Evolutionary conservation across 805 yeast species (phyloP).

Genomic region (Pichia heedii): DNA sequence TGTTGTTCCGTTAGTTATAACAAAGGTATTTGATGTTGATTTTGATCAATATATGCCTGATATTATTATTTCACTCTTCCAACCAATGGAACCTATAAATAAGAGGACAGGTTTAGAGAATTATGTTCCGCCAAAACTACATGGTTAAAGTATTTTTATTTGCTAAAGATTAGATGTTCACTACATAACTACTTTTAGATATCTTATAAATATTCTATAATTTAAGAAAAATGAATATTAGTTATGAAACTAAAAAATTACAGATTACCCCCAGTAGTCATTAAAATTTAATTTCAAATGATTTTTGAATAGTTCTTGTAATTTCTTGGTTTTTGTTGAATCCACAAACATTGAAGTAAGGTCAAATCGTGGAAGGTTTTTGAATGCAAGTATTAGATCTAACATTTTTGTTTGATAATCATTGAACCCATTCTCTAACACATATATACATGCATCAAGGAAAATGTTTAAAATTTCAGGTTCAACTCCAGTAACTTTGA

Average conservation of each 20-base stretch:
- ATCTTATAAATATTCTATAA: too few species aligned
- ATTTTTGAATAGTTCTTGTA: not conserved
- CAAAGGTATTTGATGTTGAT: conserved; percentile 30
- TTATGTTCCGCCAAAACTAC: conserved; percentile 19
- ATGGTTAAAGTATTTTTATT: conserved; percentile 9
- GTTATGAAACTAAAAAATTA: not conserved
- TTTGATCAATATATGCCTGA: conserved; percentile 34
- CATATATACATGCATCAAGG: conserved; percentile 31
- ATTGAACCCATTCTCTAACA: conserved; percentile 15
- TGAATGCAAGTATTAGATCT: conserved; percentile 21
- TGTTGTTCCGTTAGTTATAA: conserved; percentile 32
- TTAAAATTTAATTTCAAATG: conserved; percentile 4
- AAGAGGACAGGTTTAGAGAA: conserved; percentile 31
- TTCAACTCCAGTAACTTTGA: conserved; percentile 39
- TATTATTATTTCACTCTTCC: conserved; percentile 28
- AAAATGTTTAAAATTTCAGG: conserved; percentile 38
- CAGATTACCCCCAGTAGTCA: conserved; percentile 6
- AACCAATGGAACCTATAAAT: conserved; percentile 31
- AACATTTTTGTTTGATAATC: conserved; percentile 14
- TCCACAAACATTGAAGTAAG: conserved; percentile 30
- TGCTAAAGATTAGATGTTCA: not conserved
- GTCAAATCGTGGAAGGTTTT: conserved; percentile 29
- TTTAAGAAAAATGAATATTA: not conserved
- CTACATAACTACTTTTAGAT: not conserved
- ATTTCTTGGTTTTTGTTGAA: conserved; percentile 2